phyloP scores from a whole-genome alignment of 164 flowering plant species.

The Magnolia officinalis region DNA sequence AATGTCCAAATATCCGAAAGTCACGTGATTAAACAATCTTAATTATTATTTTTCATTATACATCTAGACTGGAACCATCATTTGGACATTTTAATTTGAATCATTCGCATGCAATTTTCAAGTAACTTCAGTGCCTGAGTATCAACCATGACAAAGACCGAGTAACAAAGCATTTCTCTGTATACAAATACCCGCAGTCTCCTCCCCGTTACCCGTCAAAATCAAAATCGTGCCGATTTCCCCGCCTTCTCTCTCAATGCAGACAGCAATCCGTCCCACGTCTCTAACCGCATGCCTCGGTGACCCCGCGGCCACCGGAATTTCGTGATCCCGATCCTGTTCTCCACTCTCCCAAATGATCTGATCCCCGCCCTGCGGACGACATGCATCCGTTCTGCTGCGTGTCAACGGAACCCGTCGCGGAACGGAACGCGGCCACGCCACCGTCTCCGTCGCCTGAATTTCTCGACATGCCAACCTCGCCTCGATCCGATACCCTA shows the following conservation, averaged over 20 bases:
- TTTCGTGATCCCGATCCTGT: not conserved
- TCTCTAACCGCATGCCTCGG: not conserved
- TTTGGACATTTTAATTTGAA: no score
- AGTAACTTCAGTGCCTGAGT: no score
- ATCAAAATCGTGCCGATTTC: slow-evolving; percentile 8
- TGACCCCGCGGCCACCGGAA: not conserved
- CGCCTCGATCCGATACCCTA: not conserved
- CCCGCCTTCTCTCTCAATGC: not conserved
- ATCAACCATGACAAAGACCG: no score
- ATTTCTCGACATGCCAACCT: slow-evolving; percentile 4
- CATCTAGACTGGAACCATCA: no score
- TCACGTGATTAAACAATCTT: no score
- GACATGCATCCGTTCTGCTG: slow-evolving; percentile 38
- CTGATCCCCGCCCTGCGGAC: not conserved
- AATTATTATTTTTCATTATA: no score
- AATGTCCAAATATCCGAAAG: no score
- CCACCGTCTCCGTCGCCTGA: slow-evolving; percentile 6
- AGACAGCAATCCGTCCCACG: not conserved
- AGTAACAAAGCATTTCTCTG: no score
- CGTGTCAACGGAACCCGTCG: slow-evolving; percentile 18
- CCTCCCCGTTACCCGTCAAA: not conserved
- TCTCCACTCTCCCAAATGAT: not conserved
- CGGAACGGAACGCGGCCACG: slow-evolving; percentile 7
- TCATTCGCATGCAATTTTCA: no score
- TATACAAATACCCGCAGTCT: not conserved